Evolutionary conservation across 345 rosid species (phyloP).

Genomic region (Dimocarpus longan): DNA sequence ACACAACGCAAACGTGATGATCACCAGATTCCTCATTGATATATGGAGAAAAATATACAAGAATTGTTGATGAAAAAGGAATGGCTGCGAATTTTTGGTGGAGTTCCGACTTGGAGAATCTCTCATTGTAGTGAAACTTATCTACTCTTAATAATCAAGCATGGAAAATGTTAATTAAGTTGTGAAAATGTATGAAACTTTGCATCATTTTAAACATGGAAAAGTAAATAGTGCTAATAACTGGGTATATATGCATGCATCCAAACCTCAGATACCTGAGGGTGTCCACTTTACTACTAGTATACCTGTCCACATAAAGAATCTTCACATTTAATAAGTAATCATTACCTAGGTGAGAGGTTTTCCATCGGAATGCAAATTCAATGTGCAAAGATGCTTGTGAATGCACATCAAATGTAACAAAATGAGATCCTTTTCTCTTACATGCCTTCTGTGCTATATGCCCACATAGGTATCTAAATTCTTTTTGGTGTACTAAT

Average conservation of each 20-base stretch:
- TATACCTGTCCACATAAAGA: neutral
- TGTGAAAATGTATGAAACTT: neutral
- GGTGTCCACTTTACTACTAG: neutral
- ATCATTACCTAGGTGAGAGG: neutral
- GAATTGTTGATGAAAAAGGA: neutral
- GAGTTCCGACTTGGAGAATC: constrained; percentile 19
- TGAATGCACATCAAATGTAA: no score
- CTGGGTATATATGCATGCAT: no score
- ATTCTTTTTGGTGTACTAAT: neutral
- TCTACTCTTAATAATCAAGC: neutral
- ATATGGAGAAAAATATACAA: constrained; percentile 28
- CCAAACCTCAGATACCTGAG: no score
- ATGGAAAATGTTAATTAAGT: neutral
- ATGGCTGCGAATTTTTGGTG: neutral
- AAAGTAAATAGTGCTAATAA: neutral
- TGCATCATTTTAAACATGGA: neutral
- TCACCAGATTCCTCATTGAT: constrained; percentile 24
- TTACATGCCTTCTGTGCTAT: no score
- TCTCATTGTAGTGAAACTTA: neutral
- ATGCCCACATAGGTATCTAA: no score
- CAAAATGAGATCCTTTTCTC: no score
- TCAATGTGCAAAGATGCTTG: no score
- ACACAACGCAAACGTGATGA: neutral
- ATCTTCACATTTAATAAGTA: neutral
- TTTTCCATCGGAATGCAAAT: no score